Conservation (phyloP, 257 asterid species). For the Thymus mandschuricus region DNA sequence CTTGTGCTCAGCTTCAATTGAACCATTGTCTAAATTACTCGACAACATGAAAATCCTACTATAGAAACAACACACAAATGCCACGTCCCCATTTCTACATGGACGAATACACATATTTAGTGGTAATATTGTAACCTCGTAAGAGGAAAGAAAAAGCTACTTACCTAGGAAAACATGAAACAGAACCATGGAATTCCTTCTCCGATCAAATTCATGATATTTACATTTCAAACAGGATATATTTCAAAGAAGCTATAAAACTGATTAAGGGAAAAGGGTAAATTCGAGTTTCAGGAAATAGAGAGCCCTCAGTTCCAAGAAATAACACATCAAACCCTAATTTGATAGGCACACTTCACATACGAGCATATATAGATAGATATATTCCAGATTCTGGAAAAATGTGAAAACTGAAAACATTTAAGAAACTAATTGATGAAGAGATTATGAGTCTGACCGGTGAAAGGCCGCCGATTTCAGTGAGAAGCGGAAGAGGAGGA, state of each 20-base stretch:
- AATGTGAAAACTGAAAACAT: neutral
- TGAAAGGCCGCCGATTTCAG: constrained; percentile 34
- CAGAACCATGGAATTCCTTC: neutral
- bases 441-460: constrained; percentile 23
- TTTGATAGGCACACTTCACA: neutral
- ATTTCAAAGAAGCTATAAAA: neutral
- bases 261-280: neutral
- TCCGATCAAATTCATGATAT: constrained; percentile 9
- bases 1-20: constrained; percentile 3
- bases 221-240: neutral
- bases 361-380: neutral
- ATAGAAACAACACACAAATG: neutral
- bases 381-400: neutral
- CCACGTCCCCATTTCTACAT: neutral
- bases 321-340: neutral
- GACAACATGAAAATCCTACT: neutral
- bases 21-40: constrained; percentile 1
- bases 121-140: neutral
- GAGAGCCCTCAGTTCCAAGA: constrained; percentile 15
- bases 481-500: constrained; percentile 57
- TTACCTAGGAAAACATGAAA: neutral
- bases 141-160: neutral
- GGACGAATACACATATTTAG: neutral
- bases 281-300: neutral
- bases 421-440: neutral